A percentile compares a stretch with the other conserved stretches of the same genome.
Evolutionary conservation across 2,329 filamentous ascomycete genomes (phyloP).

Genomic region (Fusarium avenaceum): DNA sequence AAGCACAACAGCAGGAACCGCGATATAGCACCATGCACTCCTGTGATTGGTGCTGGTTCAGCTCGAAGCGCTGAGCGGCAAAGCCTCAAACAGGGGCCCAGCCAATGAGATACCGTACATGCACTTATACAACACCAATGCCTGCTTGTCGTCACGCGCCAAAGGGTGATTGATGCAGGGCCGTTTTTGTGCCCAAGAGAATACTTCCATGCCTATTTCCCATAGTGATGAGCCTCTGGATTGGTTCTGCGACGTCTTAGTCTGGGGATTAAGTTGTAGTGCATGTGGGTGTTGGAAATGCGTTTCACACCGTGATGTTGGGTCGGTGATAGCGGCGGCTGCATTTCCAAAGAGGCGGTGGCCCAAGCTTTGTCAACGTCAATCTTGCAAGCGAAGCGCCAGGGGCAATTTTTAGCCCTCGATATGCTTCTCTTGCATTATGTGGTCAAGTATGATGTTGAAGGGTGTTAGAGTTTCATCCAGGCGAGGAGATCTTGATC

Average conservation of each 20-base stretch:
- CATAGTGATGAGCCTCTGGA: conserved; percentile 38
- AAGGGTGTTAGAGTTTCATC: conserved; percentile 9
- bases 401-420: conserved; percentile 29
- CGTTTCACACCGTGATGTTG: conserved; percentile 40
- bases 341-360: conserved; percentile 21
- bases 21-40: conserved; percentile 19
- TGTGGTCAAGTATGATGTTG: conserved; percentile 22
- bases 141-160: conserved; percentile 45
- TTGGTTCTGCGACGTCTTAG: conserved; percentile 37
- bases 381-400: conserved; percentile 41
- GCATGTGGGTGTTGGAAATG: conserved; percentile 35
- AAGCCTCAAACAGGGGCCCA: conserved; percentile 38
- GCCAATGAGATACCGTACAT: conserved; percentile 46
- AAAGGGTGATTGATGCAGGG: conserved; percentile 45
- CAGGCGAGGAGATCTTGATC: not conserved
- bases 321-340: conserved; percentile 20
- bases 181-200: conserved; percentile 26
- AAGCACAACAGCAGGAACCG: conserved; percentile 31
- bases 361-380: conserved; percentile 28
- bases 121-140: conserved; percentile 20
- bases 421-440: conserved; percentile 23
- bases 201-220: conserved; percentile 27
- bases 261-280: conserved; percentile 30
- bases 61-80: conserved; percentile 50
- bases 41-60: conserved; percentile 49